Evolutionary conservation across 768 basidiomycete species (phyloP), one percentile per base, ranked within the genome.

Genomic region (Xerocomus potaroensis): DNA sequence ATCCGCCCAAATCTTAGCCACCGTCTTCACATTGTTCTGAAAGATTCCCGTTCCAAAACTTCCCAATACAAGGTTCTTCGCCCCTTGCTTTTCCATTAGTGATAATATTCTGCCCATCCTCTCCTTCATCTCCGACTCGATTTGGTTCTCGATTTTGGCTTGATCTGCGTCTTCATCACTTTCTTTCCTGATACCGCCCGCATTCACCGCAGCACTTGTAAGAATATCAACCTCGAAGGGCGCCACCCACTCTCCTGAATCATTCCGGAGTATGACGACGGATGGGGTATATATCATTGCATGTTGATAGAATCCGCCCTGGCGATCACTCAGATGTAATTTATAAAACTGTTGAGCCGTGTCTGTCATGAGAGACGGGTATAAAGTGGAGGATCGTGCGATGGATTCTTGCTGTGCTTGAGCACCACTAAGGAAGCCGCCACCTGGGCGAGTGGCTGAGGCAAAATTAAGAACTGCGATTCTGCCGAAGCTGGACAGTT

Each of bases 11-110:
- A 83, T 72, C 27, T 61, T 66, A 5, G 83, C 85, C 14, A 89
- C 73, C 41, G 73, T 67, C 33, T 65, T 59, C 19, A 86, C 75
- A 27, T 74, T 68, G 63, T 90, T 90, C 45, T 70, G 71, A 65
- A 88, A 90, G 3, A 84, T 86, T 3, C 87, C 87, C 1, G 87
- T 88, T 11, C 87, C 87, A 61, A 85, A 90, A 54, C 80, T 81
- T 26, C 87, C 87, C 23, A 90, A 66, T 0, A 89, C 79, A 39
- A 89, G 51, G 54, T 79, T 72, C 58, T 68, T 72, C 15, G 74
- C 76, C 15, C 81, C 79, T 56, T 79, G 72, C 43, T 70, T 69
- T 64, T 87, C 79, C 60, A 87, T 83, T 24, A 87, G 67, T 45
- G 69, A 77, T 22, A 90, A 61, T 38, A 88, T 71, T 22, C 87